Evolutionary conservation across 306 rosid genomes (phyloP).

Genomic region (Parietaria judaica): DNA sequence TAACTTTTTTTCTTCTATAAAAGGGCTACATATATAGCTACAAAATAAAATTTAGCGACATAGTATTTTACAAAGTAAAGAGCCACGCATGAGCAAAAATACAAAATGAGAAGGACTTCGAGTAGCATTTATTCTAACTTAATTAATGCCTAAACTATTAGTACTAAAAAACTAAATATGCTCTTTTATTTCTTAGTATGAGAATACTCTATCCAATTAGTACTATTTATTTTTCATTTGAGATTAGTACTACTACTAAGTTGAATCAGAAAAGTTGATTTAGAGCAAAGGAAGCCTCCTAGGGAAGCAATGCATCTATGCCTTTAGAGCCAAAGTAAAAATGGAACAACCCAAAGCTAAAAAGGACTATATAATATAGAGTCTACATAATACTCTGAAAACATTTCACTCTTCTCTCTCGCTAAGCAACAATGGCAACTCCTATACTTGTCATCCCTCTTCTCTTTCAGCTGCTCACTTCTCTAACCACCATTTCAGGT

Average conservation of each 20-base stretch:
- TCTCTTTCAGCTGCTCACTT: slow-evolving; percentile 25
- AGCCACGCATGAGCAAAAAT: no score
- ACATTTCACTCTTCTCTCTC: slow-evolving; percentile 24
- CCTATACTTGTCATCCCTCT: slow-evolving; percentile 23
- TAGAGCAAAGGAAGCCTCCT: slow-evolving; percentile 35
- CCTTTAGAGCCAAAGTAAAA: slow-evolving; percentile 45
- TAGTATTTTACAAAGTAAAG: no score
- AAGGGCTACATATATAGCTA: no score
- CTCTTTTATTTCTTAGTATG: no score
- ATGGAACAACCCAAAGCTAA: slow-evolving; percentile 31
- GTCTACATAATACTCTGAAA: slow-evolving; percentile 22
- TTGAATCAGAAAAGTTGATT: no score
- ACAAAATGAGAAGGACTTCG: no score
- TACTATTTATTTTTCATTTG: not conserved
- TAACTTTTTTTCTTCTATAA: no score
- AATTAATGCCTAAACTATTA: no score
- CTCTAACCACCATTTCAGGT: slow-evolving; percentile 34
- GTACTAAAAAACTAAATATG: no score
- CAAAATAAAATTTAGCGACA: no score
- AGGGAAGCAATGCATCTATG: slow-evolving; percentile 78
- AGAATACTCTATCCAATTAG: no score
- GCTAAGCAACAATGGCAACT: slow-evolving; percentile 33
- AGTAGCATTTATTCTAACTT: no score
- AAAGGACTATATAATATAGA: slow-evolving; percentile 19
- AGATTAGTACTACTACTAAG: not conserved